Conservation (phyloP, 345 rosid genomes). For the Eucalyptus marginata region DNA sequence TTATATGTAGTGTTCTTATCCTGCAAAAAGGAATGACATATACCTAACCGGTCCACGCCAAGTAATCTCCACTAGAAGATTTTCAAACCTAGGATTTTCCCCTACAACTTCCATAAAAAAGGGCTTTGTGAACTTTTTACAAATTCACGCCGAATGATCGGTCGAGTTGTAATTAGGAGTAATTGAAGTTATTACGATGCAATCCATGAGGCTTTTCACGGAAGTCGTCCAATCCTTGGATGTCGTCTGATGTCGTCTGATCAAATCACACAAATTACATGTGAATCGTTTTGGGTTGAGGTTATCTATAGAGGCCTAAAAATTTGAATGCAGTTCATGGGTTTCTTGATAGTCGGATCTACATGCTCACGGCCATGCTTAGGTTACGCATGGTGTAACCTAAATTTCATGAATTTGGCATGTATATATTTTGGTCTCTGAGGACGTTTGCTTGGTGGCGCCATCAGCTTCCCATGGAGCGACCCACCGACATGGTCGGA, state of each 20-base stretch:
- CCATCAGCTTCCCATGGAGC: not conserved
- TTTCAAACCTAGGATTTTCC: not conserved
- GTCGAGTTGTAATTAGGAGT: not conserved
- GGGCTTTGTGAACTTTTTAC: not conserved
- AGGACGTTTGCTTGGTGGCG: not conserved
- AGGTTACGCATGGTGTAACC: not conserved
- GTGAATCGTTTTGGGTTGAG: not conserved
- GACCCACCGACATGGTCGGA: not conserved
- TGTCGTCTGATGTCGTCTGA: rapidly evolving
- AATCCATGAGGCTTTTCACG: not conserved
- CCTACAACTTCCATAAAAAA: not conserved
- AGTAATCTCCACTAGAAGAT: not conserved
- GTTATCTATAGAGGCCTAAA: not conserved
- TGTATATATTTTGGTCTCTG: not conserved
- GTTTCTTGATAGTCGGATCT: not conserved
- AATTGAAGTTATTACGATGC: not conserved
- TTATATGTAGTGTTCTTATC: not conserved
- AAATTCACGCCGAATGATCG: not conserved
- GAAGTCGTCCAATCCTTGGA: not conserved
- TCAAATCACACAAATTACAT: not conserved
- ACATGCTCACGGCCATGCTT: not conserved
- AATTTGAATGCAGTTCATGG: not conserved
- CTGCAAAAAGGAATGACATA: not conserved
- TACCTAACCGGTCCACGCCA: not conserved
- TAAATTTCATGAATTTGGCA: too few relatives aligned